These are phyloP conservation scores for Helicocarpus griseus DNA, from an alignment of 2,329 filamentous ascomycete genomes.

Conservation along the genomic window DNA sequence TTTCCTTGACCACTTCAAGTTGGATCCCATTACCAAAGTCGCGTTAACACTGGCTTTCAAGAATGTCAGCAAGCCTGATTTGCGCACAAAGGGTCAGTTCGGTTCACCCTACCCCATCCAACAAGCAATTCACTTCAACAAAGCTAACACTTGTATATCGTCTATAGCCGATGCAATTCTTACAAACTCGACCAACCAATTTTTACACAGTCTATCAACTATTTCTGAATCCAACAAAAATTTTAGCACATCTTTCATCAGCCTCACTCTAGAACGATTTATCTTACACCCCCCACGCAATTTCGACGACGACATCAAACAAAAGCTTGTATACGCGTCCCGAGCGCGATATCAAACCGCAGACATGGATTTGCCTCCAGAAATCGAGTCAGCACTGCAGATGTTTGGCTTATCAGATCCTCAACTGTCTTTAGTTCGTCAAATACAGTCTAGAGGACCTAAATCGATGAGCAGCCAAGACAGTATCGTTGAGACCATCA, in stretches of 20 bases:
- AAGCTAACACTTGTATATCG: conserved; percentile 9
- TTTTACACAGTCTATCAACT: conserved; percentile 65
- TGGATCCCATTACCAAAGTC: conserved; percentile 80
- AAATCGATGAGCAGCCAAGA: conserved; percentile 70
- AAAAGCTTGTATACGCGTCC: conserved; percentile 53
- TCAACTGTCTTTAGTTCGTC: conserved; percentile 42
- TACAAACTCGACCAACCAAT: conserved; percentile 65
- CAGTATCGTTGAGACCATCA: conserved; percentile 51
- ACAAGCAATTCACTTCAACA: neutral
- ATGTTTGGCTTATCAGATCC: conserved; percentile 36
- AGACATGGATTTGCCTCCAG: conserved; percentile 31
- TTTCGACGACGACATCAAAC: conserved; percentile 69
- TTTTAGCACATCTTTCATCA: conserved; percentile 61
- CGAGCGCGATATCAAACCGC: conserved; percentile 58
- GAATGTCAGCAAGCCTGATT: conserved; percentile 64
- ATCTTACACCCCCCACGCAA: conserved; percentile 78
- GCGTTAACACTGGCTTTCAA: conserved; percentile 84
- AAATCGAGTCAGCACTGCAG: conserved; percentile 34
- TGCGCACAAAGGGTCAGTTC: conserved; percentile 75
- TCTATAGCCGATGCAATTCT: conserved; percentile 75
- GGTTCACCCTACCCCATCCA: neutral
- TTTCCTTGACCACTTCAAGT: conserved; percentile 92
- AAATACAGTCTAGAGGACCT: conserved; percentile 64
- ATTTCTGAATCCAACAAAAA: conserved; percentile 54
- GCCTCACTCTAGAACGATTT: conserved; percentile 73